Conservation (phyloP, 1,284 basidiomycete species). For the Microbotryum silenes-acaulis region DNA sequence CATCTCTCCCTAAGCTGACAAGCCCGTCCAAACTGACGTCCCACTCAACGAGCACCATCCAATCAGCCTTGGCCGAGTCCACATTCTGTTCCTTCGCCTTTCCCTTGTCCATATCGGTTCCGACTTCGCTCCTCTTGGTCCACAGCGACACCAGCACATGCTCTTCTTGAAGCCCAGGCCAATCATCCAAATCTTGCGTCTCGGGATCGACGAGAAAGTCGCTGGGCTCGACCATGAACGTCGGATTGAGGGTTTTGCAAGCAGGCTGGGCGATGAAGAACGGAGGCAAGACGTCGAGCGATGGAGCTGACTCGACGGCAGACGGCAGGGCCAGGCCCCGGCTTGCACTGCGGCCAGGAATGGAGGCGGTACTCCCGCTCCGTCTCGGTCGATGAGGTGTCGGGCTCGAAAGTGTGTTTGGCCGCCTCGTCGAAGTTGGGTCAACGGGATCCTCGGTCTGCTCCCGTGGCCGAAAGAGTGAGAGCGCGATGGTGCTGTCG, state of each 20-base stretch:
- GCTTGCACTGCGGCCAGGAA: no score
- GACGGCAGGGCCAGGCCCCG: neutral
- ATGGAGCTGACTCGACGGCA: neutral
- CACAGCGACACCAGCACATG: conserved; percentile 28
- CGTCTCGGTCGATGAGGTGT: neutral
- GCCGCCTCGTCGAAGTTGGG: neutral
- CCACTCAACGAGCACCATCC: conserved; percentile 64
- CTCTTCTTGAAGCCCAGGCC: conserved; percentile 11
- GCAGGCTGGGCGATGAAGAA: conserved; percentile 64
- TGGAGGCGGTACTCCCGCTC: no score
- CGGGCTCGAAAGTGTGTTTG: conserved; percentile 2
- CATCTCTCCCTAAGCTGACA: conserved; percentile 55
- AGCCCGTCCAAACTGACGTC: conserved; percentile 56
- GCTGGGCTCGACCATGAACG: conserved; percentile 44
- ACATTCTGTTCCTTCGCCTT: conserved; percentile 31
- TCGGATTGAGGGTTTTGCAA: conserved; percentile 64
- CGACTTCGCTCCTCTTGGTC: conserved; percentile 19
- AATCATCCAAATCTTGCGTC: neutral
- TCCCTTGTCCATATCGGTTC: conserved; percentile 33
- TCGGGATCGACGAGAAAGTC: conserved; percentile 24
- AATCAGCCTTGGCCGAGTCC: conserved; percentile 41
- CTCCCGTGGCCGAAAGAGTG: conserved; percentile 4
- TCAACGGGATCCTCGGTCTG: conserved; percentile 3
- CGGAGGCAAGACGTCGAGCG: conserved; percentile 39
- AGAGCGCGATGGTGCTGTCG: conserved; percentile 64